phyloP scores from a whole-genome alignment of 768 basidiomycete genomes.

The Xanthoconium stramineum region DNA sequence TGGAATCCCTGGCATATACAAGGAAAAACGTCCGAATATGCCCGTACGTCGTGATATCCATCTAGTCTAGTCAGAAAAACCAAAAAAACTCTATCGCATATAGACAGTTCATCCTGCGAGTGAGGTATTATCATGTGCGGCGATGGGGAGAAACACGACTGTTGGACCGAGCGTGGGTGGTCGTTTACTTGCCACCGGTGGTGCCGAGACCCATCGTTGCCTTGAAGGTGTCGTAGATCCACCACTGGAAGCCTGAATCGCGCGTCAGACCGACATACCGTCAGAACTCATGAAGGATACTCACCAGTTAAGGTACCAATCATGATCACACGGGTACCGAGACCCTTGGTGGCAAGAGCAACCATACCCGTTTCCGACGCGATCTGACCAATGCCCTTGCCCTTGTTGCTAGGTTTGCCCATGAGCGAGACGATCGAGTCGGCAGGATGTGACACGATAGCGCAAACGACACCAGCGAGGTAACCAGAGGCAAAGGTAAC shows the following conservation, averaged over 20 bases:
- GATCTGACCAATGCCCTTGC: slow-evolving; percentile 71
- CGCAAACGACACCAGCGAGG: slow-evolving; percentile 93
- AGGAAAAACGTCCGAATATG: neutral
- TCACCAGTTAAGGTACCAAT: slow-evolving; percentile 58
- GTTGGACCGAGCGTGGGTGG: too few relatives aligned
- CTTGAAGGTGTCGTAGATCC: slow-evolving; percentile 92
- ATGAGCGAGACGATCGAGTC: slow-evolving; percentile 92
- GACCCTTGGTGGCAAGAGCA: slow-evolving; percentile 76
- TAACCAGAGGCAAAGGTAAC: slow-evolving; percentile 90
- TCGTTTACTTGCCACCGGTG: slow-evolving; percentile 79
- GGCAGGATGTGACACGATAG: slow-evolving; percentile 94
- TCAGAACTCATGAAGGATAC: neutral
- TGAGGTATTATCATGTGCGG: slow-evolving; percentile 12
- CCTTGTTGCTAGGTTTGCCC: slow-evolving; percentile 84
- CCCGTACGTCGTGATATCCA: neutral
- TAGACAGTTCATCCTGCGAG: slow-evolving; percentile 13
- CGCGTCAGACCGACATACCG: neutral
- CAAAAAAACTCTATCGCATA: slow-evolving; percentile 6
- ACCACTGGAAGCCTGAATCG: slow-evolving; percentile 79
- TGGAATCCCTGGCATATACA: neutral
- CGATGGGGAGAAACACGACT: neutral
- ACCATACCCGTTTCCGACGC: slow-evolving; percentile 65
- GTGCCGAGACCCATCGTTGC: slow-evolving; percentile 79
- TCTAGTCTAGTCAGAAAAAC: slow-evolving; percentile 14
- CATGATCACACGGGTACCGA: slow-evolving; percentile 85